A percentile compares a stretch with the other conserved stretches of the same genome.
These are phyloP conservation scores for Verticillium nubilum DNA, from an alignment of 2,329 filamentous ascomycete species.

Conservation along the genomic window DNA sequence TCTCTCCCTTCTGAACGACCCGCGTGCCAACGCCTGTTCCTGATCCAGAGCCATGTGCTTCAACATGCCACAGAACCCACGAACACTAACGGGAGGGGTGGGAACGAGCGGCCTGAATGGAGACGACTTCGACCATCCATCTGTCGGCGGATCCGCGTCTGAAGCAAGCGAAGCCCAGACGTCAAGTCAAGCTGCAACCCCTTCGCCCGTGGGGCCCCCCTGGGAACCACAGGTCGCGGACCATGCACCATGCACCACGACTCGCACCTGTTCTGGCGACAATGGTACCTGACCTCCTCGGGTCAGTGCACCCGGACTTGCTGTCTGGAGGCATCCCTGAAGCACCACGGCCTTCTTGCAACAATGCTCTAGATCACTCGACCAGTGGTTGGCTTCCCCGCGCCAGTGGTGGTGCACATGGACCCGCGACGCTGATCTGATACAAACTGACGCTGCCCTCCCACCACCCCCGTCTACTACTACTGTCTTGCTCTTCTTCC, in stretches of 20 bases:
- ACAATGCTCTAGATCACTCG: background rate
- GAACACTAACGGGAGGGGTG: background rate
- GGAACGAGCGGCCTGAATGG: background rate
- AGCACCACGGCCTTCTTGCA: constrained; percentile 1
- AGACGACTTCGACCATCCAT: background rate
- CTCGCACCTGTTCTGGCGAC: background rate
- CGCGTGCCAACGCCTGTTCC: background rate
- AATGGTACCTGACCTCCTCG: background rate
- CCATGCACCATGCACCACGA: background rate
- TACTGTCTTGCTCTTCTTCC: constrained; percentile 3
- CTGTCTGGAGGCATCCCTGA: constrained; percentile 2
- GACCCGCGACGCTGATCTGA: constrained; percentile 4
- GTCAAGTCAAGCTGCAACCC: background rate
- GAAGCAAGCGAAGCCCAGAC: background rate
- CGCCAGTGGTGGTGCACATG: background rate
- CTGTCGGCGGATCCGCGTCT: background rate
- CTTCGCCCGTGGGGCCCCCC: background rate
- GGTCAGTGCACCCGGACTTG: constrained; percentile 1
- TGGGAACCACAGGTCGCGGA: background rate
- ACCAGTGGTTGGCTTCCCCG: background rate
- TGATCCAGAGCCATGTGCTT: background rate
- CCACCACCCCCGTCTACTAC: constrained; percentile 5
- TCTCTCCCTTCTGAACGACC: background rate
- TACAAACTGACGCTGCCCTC: constrained; percentile 12
- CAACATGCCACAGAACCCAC: background rate